Base-by-base conservation (phyloP, 163 green algal species). In the Scenedesmus sp. region DNA sequence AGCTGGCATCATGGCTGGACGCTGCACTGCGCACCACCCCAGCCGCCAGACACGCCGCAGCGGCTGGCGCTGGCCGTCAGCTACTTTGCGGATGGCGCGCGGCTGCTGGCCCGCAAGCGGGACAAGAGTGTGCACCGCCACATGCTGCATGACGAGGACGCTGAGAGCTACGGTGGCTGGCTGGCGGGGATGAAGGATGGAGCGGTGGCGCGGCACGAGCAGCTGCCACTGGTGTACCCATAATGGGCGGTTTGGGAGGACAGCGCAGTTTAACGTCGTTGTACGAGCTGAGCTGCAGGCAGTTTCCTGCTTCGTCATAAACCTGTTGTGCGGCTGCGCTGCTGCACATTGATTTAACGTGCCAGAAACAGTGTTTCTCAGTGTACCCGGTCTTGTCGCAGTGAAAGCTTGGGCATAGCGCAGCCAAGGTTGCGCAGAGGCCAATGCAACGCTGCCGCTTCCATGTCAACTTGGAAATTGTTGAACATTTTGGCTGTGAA, bases 1-100 rank as follows among this genome's bases (percentile, higher is more conserved):
- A 94, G 85, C 34, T 96, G 91, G 90, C 96, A 97, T 87, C 93
- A 96, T 60, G 96, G 96, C 70, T 97, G 95, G 95, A 93, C 88
- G 20, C 93, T 97, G 84, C 96, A 97, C 92, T 93, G 70, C 57
- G 95, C 95, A 10, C 89, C 91, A 10, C 90, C 92, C 34, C 95
- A 96, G 95, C 94, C 94, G 0, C 73, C 77, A 1, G 86, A 88
- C 89, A 94, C 91, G 7, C 90, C 86, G 73, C 91, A 91, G n/a
- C 94, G 96, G 4, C 55, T 94, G 23, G 96, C 96, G 3, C 88
- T 97, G 13, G 90, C 90, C 9, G 91, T 96, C 4, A 94, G 90
- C 52, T 97, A 95, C 91, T 96, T 97, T 90, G 92, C 87, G 3
- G 96, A 97, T 55, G 96, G 95, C 9, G 93, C 95, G 0, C 91